Percentiles rank a stretch among this genome's conserved stretches.
Evolutionary conservation across 306 rosid genomes (phyloP).

Genomic region (Gastrolobium villosum): DNA sequence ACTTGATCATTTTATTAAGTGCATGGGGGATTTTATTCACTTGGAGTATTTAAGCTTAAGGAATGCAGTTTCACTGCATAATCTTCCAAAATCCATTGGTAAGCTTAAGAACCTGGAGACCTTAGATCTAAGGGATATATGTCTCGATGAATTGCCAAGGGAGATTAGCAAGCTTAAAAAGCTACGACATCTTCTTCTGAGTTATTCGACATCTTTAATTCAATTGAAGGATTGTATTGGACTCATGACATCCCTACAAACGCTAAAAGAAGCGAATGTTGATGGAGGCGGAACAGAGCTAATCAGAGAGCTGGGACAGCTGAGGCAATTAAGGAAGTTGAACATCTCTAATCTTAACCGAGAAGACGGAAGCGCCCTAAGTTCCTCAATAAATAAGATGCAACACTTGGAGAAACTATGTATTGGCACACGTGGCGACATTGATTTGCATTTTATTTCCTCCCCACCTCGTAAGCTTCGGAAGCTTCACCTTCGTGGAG

Average conservation of each 20-base stretch:
- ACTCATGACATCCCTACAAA: neutral
- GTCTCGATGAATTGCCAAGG: neutral
- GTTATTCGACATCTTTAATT: rapidly evolving
- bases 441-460: no score
- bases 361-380: no score
- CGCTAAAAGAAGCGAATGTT: neutral
- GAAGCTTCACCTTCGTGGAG: no score
- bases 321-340: neutral
- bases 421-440: no score
- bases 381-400: no score
- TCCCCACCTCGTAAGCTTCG: no score
- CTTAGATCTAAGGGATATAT: neutral
- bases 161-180: conserved; percentile 19
- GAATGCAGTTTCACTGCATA: neutral
- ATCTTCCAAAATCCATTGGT: neutral
- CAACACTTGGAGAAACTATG: no score
- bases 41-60: neutral
- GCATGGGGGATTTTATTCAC: neutral
- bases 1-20: neutral
- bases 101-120: neutral
- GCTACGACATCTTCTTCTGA: neutral
- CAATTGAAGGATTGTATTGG: neutral
- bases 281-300: neutral
- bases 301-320: no score
- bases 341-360: no score